These are phyloP conservation scores for Heracleum sosnowskyi DNA, from an alignment of 129 eudicot genomes.

Conservation along the genomic window DNA sequence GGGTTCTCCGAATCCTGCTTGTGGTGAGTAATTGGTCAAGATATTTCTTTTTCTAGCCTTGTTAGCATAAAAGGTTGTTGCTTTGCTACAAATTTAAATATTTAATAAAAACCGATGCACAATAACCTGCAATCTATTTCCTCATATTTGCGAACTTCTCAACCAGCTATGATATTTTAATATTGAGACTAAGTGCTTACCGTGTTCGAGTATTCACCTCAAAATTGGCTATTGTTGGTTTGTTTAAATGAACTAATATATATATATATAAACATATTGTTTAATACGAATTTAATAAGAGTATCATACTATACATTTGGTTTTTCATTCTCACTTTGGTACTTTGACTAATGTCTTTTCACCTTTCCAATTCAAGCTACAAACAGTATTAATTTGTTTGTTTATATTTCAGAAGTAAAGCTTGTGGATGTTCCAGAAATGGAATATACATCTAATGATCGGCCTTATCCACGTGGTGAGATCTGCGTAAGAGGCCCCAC, in stretches of 20 bases:
- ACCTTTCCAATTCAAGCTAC: neutral
- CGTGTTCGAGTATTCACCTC: neutral
- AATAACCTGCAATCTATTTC: neutral
- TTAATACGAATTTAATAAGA: neutral
- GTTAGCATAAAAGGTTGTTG: neutral
- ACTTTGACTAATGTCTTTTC: neutral
- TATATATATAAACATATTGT: no score
- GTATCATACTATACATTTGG: neutral
- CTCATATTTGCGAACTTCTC: no score
- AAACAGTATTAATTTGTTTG: neutral
- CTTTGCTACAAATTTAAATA: neutral
- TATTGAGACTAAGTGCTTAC: neutral
- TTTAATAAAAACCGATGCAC: neutral
- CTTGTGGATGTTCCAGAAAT: slow-evolving; percentile 93
- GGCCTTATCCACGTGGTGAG: slow-evolving; percentile 89
- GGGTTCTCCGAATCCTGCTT: slow-evolving; percentile 69
- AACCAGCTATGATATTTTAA: neutral
- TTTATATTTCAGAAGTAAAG: slow-evolving; percentile 51
- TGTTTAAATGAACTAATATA: neutral
- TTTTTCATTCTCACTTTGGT: neutral
- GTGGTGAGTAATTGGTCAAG: slow-evolving; percentile 56
- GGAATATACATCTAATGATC: slow-evolving; percentile 79
- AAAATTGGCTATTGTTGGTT: neutral
- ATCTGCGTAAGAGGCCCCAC: slow-evolving; percentile 85
- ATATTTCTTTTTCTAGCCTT: neutral